Base-by-base conservation (phyloP, 2,329 filamentous ascomycete genomes). In the Lachnellula suecica region DNA sequence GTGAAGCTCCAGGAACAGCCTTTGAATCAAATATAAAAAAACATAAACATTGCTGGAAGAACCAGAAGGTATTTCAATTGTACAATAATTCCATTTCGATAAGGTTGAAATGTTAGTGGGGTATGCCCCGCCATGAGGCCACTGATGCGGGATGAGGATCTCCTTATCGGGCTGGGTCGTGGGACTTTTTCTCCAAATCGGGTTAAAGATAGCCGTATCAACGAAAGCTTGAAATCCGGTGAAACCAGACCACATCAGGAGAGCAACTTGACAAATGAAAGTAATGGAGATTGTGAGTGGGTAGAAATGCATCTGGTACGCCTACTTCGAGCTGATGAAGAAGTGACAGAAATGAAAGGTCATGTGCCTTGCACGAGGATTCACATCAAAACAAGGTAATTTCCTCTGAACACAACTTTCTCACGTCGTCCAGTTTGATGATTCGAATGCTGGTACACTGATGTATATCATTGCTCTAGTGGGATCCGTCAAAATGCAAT, bases 171-270 rank as follows among this genome's bases (percentile, higher is more conserved):
- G 27, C 34, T 17, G 25, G 7, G 47, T n/a, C n/a, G n/a, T n/a
- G 53, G 63, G 63, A 65, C 43, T 53, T 57, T 58, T 61, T 64
- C 43, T 46, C 63, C 61, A 8, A 29, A 57, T 65, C 53, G 46
- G 63, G 63, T 42, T 58, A 63, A 49, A 40, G 49, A 57, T 43
- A 46, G n/a, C 49, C 53, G 25, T 43, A 55, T 49, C 50, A 35
- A 50, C 34, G 20, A 19, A 17, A 43, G 44, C 47, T 22, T n/a
- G n/a, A n/a, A n/a, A n/a, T n/a, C n/a, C n/a, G 31, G 56, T 51
- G 22, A 57, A 48, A 25, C 24, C 46, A 59, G 38, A 57, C 61
- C 53, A 29, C 49, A 59, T 64, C 50, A 42, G 61, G 61, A 55
- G 53, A 55, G 51, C 43, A 20, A 4, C n/a, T 35, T 40, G 15